Conservation (phyloP, 2,329 filamentous ascomycete species). For the Aspergillus quadrilineatus region DNA sequence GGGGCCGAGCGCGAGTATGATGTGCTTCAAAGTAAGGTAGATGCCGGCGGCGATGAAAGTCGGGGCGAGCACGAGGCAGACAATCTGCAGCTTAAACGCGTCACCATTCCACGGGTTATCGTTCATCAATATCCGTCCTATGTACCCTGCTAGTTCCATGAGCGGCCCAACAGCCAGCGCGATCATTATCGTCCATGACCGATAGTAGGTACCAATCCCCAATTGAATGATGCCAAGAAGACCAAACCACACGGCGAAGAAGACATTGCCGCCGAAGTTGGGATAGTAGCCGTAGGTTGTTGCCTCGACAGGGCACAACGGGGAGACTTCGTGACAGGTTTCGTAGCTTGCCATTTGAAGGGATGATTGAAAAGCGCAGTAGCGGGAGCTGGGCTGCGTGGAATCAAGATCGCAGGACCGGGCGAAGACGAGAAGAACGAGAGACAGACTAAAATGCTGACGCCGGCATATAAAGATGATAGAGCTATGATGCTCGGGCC, state of each 20-base stretch:
- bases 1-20: constrained; percentile 56
- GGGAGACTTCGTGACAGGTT: constrained; percentile 37
- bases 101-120: constrained; percentile 51
- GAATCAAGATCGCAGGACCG: neutral
- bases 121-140: constrained; percentile 55
- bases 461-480: neutral
- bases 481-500: neutral
- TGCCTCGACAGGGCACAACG: constrained; percentile 45
- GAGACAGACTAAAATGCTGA: neutral
- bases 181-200: constrained; percentile 57
- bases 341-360: constrained; percentile 2
- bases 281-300: constrained; percentile 58
- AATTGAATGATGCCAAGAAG: constrained; percentile 51
- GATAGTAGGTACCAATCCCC: constrained; percentile 50
- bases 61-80: constrained; percentile 57
- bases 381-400: neutral
- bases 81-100: constrained; percentile 56
- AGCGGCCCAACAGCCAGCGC: constrained; percentile 50
- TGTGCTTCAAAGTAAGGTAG: constrained; percentile 58
- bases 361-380: neutral
- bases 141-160: constrained; percentile 57
- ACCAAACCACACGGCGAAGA: constrained; percentile 55
- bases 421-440: neutral
- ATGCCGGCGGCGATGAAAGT: constrained; percentile 57
- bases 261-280: constrained; percentile 50